Conservation (phyloP, 169 alveolate species). For the Plasmodium fragile region DNA sequence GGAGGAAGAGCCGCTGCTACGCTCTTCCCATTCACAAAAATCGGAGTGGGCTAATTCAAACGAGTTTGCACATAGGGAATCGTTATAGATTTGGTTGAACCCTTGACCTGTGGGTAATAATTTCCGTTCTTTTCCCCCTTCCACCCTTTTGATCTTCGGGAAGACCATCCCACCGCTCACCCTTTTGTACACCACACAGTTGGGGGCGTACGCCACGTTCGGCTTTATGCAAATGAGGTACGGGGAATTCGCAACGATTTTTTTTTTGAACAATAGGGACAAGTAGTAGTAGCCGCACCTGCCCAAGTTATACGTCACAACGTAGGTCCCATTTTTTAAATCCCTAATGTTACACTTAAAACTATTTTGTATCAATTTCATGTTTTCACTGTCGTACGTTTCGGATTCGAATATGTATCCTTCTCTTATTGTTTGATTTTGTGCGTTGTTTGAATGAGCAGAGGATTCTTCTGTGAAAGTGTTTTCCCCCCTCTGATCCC, state of each 20-base stretch:
- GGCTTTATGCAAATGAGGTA: constrained; percentile 53
- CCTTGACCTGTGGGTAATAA: neutral
- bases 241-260: constrained; percentile 42
- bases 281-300: constrained; percentile 45
- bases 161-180: neutral
- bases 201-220: constrained; percentile 30
- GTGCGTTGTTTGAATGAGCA: neutral
- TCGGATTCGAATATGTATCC: constrained; percentile 15
- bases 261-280: constrained; percentile 54
- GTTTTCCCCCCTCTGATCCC: neutral
- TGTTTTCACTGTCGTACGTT: constrained; percentile 16
- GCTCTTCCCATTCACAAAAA: neutral
- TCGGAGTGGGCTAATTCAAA: neutral
- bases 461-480: neutral
- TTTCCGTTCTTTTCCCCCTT: neutral
- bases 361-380: constrained; percentile 16
- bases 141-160: neutral
- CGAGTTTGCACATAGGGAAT: neutral
- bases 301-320: constrained; percentile 38
- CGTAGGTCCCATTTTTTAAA: constrained; percentile 65
- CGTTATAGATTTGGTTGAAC: neutral
- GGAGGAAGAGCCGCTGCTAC: neutral
- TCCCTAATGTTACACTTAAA: constrained; percentile 42
- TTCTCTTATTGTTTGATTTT: constrained; percentile 54
- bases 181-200: constrained; percentile 47